Evolutionary conservation across 768 basidiomycete species (phyloP), one percentile per base, ranked within the genome.

Genomic region (Fomitopsis serialis): DNA sequence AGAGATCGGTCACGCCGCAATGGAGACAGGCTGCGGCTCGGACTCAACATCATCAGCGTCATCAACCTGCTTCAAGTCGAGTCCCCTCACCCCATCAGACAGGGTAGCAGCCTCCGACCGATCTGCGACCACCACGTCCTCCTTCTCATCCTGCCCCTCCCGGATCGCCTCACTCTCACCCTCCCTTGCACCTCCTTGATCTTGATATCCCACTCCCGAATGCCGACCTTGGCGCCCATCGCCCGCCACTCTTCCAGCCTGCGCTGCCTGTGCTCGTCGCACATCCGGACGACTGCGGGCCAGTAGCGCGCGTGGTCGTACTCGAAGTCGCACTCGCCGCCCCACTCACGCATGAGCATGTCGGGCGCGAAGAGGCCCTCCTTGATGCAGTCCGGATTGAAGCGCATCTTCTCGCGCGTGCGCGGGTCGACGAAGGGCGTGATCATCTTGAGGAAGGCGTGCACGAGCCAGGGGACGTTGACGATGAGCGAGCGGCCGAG

Each of bases 161-260:
- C 7, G 12, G 1, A 13, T 4, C 29, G 25, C 8, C 29, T 21
- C 19, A 13, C 10, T 19, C 10, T 22, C 12, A 21, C 2, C 17
- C 4, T 37, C 44, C 3, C 21, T n/a, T n/a, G n/a, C n/a, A 32
- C 29, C 29, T 32, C 23, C 17, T n/a, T n/a, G 3, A 23, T 27
- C 66, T 91, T 92, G 60, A 87, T 84, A 22, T 89, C 85, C 80
- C 84, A 90, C 64, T 96, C 92, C 63, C 79, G 84, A 32, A 85
- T 64, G 1, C 92, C 92, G 22, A 92, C 72, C 48, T 61, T 74
- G 1, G 76, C 88, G 2, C 92, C 93, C 21, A 87, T 71, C 48
- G 70, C 67, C 43, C 73, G 73, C 93, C 93, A 96, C 36, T 73
- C 77, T 44, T 76, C 74, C 58, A 77, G 70, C 77, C 81, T 79